phyloP scores from a whole-genome alignment of 2,329 filamentous ascomycete species.

The Fusarium fracticaudum region DNA sequence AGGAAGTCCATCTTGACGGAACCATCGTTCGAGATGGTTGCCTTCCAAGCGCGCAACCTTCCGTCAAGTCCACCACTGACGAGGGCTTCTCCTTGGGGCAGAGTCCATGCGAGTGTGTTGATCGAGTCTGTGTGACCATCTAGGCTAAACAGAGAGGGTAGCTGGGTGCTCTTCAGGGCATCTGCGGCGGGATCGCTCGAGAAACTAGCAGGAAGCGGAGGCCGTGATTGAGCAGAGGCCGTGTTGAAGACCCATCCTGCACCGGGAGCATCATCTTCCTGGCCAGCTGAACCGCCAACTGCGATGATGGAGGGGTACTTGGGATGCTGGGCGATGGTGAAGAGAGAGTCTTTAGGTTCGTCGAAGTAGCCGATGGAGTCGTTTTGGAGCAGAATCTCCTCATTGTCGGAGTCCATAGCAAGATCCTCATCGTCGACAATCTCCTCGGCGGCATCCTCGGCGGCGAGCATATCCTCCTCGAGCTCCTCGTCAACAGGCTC shows the following conservation, averaged over 20 bases:
- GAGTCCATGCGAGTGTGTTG: slow-evolving; percentile 85
- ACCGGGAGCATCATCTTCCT: slow-evolving; percentile 71
- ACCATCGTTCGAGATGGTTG: slow-evolving; percentile 56
- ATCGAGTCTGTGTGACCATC: slow-evolving; percentile 94
- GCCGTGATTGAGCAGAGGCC: slow-evolving; percentile 67
- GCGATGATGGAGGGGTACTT: slow-evolving; percentile 79
- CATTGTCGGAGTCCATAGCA: slow-evolving; percentile 81
- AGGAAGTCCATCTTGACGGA: slow-evolving; percentile 69
- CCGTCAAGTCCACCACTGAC: slow-evolving; percentile 92
- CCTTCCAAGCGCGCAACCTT: slow-evolving; percentile 75
- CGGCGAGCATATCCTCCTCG: slow-evolving; percentile 55
- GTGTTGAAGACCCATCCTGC: slow-evolving; percentile 88
- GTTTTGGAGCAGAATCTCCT: slow-evolving; percentile 86
- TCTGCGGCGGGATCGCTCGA: slow-evolving; percentile 69
- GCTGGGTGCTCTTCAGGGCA: slow-evolving; percentile 59
- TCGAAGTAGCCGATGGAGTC: slow-evolving; percentile 96
- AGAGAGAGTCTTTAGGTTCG: slow-evolving; percentile 88
- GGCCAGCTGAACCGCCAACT: slow-evolving; percentile 79
- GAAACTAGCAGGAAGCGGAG: slow-evolving; percentile 81
- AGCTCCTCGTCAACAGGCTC: slow-evolving; percentile 43
- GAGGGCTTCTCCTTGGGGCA: slow-evolving; percentile 83
- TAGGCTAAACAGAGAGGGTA: slow-evolving; percentile 76
- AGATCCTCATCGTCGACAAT: slow-evolving; percentile 79
- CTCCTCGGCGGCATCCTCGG: slow-evolving; percentile 75
- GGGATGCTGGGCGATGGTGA: slow-evolving; percentile 94